Evolutionary conservation across 2,329 filamentous ascomycete species (phyloP).

Genomic region (Drechslerella coelobrocha): DNA sequence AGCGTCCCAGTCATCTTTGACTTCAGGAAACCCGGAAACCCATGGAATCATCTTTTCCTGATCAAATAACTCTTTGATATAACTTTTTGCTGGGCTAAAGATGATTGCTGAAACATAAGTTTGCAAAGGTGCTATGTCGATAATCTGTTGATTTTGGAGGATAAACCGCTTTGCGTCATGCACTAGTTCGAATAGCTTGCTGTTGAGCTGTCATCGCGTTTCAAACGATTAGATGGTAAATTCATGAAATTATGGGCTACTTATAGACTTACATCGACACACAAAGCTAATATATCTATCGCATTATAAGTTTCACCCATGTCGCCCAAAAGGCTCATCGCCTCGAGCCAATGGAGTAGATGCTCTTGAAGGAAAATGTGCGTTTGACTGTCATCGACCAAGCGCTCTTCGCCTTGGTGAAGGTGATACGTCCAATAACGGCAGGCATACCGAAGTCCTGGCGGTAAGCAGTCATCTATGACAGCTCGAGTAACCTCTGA

Average conservation of each 20-base stretch:
- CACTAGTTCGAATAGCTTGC: background rate
- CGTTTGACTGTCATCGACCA: constrained; percentile 54
- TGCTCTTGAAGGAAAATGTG: constrained; percentile 56
- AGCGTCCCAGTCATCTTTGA: background rate
- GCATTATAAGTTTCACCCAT: constrained; percentile 42
- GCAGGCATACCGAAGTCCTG: constrained; percentile 56
- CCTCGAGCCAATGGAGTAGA: constrained; percentile 58
- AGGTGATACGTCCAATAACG: constrained; percentile 57
- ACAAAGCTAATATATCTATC: constrained; percentile 8
- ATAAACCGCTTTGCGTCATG: constrained; percentile 27
- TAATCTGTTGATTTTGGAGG: constrained; percentile 3
- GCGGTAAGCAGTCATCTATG: constrained; percentile 55
- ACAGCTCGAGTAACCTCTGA: constrained; percentile 47
- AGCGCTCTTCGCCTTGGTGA: constrained; percentile 54
- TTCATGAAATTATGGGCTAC: background rate
- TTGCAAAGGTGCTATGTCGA: constrained; percentile 23
- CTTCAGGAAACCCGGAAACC: no score
- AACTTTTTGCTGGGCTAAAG: constrained; percentile 15
- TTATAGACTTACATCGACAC: constrained; percentile 16
- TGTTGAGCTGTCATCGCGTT: background rate
- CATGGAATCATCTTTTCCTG: background rate
- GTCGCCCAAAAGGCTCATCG: constrained; percentile 56
- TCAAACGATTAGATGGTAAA: background rate
- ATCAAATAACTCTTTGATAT: constrained; percentile 8
- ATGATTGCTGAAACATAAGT: constrained; percentile 14